phyloP scores from a whole-genome alignment of 176 grass and related monocot species.

The Juncus inflexus region DNA sequence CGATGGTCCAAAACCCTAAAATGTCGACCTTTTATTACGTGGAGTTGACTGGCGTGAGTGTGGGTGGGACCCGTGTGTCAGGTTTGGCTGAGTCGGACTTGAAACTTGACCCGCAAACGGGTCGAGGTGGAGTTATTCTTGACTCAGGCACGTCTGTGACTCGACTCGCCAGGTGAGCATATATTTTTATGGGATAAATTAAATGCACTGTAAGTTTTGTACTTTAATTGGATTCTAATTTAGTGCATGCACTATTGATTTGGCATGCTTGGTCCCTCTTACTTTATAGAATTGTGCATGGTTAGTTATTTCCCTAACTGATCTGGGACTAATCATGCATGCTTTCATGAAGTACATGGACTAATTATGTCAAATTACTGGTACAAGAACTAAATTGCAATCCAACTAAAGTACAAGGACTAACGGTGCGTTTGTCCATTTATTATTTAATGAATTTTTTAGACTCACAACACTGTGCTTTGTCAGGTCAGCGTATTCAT shows the following conservation, averaged over 20 bases:
- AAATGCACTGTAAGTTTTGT: background rate
- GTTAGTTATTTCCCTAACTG: too few relatives aligned
- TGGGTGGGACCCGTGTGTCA: conserved; percentile 35
- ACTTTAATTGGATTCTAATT: too few relatives aligned
- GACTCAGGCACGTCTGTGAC: conserved; percentile 66
- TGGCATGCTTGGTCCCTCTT: too few relatives aligned
- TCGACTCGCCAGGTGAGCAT: conserved; percentile 22
- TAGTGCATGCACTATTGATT: too few relatives aligned
- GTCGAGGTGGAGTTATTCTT: conserved; percentile 63
- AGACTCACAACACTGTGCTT: conserved; percentile 28
- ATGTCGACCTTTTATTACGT: conserved; percentile 50
- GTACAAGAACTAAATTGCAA: too few relatives aligned
- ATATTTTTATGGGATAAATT: background rate
- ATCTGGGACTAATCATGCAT: too few relatives aligned
- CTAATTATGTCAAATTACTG: too few relatives aligned
- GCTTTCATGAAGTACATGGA: too few relatives aligned
- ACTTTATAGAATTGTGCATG: too few relatives aligned
- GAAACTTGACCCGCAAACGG: conserved; percentile 36
- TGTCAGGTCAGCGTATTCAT: conserved; percentile 46
- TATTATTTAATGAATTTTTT: too few relatives aligned
- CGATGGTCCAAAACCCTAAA: conserved; percentile 44
- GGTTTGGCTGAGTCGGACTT: conserved; percentile 35
- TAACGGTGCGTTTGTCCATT: too few relatives aligned
- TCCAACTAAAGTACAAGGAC: too few relatives aligned
- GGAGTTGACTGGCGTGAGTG: conserved; percentile 50